These are phyloP conservation scores for Mimosa pudica DNA, from an alignment of 306 rosid species.

Conservation along the genomic window DNA sequence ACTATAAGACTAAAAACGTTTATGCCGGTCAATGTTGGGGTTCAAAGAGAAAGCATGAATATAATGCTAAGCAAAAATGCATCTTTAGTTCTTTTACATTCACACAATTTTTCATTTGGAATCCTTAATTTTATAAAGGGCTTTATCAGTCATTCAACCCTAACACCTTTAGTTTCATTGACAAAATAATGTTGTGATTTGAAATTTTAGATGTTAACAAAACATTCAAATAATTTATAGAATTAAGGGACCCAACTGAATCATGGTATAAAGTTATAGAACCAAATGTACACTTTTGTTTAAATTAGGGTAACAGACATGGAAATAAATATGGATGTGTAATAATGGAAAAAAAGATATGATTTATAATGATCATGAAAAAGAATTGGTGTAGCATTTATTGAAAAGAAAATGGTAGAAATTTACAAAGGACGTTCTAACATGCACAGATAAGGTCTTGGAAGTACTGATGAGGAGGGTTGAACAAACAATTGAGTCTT, in stretches of 20 bases:
- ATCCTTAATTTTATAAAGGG: not conserved
- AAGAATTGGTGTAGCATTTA: not conserved
- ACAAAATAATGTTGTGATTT: too few relatives aligned
- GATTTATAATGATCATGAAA: not conserved
- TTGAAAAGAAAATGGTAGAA: too few relatives aligned
- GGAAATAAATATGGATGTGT: not conserved
- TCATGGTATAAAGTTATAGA: not conserved
- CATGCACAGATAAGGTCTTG: not conserved
- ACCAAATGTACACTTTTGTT: not conserved
- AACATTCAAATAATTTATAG: not conserved
- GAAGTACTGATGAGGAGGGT: not conserved
- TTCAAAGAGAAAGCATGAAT: not conserved
- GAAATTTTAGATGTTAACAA: too few relatives aligned
- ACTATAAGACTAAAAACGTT: too few relatives aligned
- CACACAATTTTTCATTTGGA: not conserved
- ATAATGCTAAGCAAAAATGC: not conserved
- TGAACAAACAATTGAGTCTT: not conserved
- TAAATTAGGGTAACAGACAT: not conserved
- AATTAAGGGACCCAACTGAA: not conserved
- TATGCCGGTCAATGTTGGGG: not conserved
- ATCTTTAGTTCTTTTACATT: not conserved
- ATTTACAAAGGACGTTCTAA: too few relatives aligned
- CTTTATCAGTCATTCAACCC: not conserved
- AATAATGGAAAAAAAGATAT: too few relatives aligned
- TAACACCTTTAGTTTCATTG: not conserved